These are phyloP conservation scores for Mycoemilia scoparia DNA, from an alignment of 192 early-diverging fungal genomes.

Conservation along the genomic window DNA sequence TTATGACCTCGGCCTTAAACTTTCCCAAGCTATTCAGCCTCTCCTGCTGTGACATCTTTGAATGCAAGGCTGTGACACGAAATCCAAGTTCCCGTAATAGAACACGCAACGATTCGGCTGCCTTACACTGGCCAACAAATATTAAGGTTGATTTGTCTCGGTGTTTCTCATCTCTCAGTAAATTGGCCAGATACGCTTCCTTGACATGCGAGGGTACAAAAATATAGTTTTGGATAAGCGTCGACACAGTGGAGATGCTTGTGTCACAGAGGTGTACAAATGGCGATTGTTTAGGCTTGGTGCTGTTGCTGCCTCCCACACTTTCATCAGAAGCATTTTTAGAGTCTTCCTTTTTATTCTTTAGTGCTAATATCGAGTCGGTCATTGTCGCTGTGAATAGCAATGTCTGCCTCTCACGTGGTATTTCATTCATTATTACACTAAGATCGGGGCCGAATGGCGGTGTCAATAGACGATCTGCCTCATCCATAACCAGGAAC, in stretches of 20 bases:
- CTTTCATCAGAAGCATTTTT: too few species aligned
- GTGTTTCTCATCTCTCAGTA: constrained; percentile 37
- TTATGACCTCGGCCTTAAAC: constrained; percentile 75
- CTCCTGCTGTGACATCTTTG: constrained; percentile 82
- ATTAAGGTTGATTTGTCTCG: constrained; percentile 78
- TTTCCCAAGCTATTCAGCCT: constrained; percentile 76
- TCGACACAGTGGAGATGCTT: constrained; percentile 55
- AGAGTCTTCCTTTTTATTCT: constrained; percentile 14
- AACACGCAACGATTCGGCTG: constrained; percentile 66
- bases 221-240: constrained; percentile 74
- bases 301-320: constrained; percentile 2
- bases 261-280: constrained; percentile 24
- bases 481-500: constrained; percentile 92
- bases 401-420: constrained; percentile 75
- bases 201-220: constrained; percentile 85
- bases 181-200: constrained; percentile 68
- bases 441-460: constrained; percentile 73
- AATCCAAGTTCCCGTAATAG: constrained; percentile 86
- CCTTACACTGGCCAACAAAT: constrained; percentile 72
- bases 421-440: constrained; percentile 56
- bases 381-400: constrained; percentile 97
- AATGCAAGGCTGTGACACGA: constrained; percentile 75
- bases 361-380: constrained; percentile 57
- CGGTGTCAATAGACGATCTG: constrained; percentile 72
- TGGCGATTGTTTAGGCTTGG: constrained; percentile 8